Base-by-base conservation (phyloP, 1,139 yeast species). In the Yamadazyma conglobata region DNA sequence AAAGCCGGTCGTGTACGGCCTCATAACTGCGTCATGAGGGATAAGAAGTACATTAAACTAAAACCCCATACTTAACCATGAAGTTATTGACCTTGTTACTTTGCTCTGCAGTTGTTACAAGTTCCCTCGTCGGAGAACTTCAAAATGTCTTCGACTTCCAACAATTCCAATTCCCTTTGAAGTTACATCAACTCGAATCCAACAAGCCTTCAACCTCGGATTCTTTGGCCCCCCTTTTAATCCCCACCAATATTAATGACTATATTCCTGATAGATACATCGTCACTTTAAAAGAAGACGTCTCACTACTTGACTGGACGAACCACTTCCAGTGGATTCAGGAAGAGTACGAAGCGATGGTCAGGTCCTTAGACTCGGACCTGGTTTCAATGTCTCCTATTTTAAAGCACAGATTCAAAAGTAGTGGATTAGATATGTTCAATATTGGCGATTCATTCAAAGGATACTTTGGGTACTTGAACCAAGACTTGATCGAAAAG, bases 381-480 rank as follows among this genome's bases (percentile, higher is more conserved):
- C 16, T 19, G 5, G 22, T 7, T 6, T 13, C 25, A 16, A 20
- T 37, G 5, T 44, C 47, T 3, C 32, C 43, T 15, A 35, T 41
- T 16, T 42, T 44, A 21, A 41, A 37, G 12, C 30, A 33, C 15
- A 32, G 37, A 26, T 34, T 43, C 13, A 33, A 38, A 21, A 28
- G 29, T 10, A 29, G 25, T 18, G 24, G 30, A 5, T 30, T 44
- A 10, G 34, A 35, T 51, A 56, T 72, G 19, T 89, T 84, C 62
- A 55, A 70, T 46, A 69, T 87, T 42, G 78, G 74, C 38, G 68
- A 64, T 25, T 44, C 57, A 23, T 51, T 80, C 39, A 56, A 57
- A 32, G 93, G 95, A 37, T 84, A 83, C 60, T 64, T 81, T 31
- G 96, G 95, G 33, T 73, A 66, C 57, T 84, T 88, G 64, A 72